Evolutionary conservation across 495 filamentous ascomycete genomes (phyloP), one percentile per base, ranked within the genome.

Genomic region (Hypoxylon fragiforme): DNA sequence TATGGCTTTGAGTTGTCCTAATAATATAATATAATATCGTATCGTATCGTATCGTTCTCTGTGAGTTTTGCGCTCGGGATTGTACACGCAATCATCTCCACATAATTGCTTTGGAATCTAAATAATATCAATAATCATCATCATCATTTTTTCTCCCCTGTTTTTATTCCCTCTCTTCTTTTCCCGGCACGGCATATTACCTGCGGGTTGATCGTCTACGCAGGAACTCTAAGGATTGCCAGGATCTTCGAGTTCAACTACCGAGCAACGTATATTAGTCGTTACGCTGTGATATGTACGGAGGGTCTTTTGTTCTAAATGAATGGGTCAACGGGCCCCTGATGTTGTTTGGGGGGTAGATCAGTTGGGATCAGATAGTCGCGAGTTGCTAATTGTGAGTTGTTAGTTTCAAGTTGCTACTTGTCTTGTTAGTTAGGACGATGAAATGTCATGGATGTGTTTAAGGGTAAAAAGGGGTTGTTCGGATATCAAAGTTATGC

Each of bases 71-170:
- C 9, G 24, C 24, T 40, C 38, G 40, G 44, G n/a, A n/a, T n/a
- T 32, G 54, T 42, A 54, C 59, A 48, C 59, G 59, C 49, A 57
- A 58, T 53, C 50, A 35, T 50, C 59, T 52, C 59, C 59, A 58
- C 59, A 57, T 48, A 47, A 39, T 21, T 52, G 22, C n/a, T 46
- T 22, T 42, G 36, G 35, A 53, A 46, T 38, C 11, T 13, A 34
- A 15, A 21, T 40, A 40, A 26, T 50, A 50, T 38, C 45, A 46
- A n/a, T n/a, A n/a, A n/a, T n/a, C n/a, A n/a, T n/a, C n/a, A n/a
- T n/a, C n/a, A n/a, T n/a, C n/a, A n/a, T n/a, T n/a, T n/a, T n/a
- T n/a, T n/a, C n/a, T n/a, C n/a, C n/a, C n/a, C n/a, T n/a, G n/a
- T n/a, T n/a, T n/a, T n/a, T n/a, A n/a, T n/a, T 51, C 28, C 16